phyloP scores from a whole-genome alignment of 2,329 filamentous ascomycete species.

The Ustulina deusta region DNA sequence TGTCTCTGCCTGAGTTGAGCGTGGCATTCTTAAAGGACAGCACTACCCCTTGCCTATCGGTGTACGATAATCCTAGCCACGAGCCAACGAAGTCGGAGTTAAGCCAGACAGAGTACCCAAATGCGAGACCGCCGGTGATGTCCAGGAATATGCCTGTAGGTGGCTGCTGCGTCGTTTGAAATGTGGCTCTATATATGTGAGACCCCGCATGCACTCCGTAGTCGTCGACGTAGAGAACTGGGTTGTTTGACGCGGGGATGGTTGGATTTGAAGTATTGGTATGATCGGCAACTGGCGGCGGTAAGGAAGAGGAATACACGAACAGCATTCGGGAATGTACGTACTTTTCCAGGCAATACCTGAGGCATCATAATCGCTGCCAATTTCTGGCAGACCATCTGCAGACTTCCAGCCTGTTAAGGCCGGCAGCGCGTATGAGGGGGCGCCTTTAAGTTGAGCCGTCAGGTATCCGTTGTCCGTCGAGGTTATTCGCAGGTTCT shows the following conservation, averaged over 20 bases:
- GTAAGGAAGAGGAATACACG: neutral
- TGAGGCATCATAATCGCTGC: constrained; percentile 57
- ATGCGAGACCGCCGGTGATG: constrained; percentile 65
- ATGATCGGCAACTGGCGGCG: constrained; percentile 57
- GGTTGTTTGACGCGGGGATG: constrained; percentile 62
- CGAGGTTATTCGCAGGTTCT: constrained; percentile 49
- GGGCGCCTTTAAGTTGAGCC: constrained; percentile 46
- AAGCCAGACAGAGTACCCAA: constrained; percentile 69
- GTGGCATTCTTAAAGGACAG: constrained; percentile 65
- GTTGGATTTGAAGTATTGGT: constrained; percentile 61
- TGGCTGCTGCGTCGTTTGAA: constrained; percentile 54
- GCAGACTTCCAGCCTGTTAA: constrained; percentile 60
- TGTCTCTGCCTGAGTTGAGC: constrained; percentile 55
- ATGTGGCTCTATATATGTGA: constrained; percentile 66
- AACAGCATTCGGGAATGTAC: constrained; percentile 26
- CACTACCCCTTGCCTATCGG: constrained; percentile 53
- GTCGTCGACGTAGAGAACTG: constrained; percentile 68
- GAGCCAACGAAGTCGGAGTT: constrained; percentile 69
- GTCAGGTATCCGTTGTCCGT: constrained; percentile 48
- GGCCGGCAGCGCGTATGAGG: constrained; percentile 53
- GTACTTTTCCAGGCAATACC: constrained; percentile 58
- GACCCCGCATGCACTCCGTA: constrained; percentile 67
- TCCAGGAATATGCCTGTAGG: constrained; percentile 62
- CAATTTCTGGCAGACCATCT: constrained; percentile 63
- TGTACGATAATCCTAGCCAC: constrained; percentile 62